Base-by-base conservation (phyloP, 352 stramenopile species). In the Phytophthora chlamydospora region DNA sequence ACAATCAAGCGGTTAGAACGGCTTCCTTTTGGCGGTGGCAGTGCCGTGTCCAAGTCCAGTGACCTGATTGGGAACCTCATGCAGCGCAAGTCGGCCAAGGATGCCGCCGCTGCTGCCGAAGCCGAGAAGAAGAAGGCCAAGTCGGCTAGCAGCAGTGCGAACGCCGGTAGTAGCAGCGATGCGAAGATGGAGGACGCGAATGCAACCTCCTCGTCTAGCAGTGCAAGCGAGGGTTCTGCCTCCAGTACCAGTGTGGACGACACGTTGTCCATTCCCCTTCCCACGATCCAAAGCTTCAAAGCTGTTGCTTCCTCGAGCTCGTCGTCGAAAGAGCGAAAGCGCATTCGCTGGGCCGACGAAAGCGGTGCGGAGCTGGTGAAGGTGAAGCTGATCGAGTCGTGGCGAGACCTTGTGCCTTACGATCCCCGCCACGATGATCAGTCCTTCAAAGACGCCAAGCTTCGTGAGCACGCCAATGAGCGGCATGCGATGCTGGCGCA, bases 311-410 rank as follows among this genome's bases (percentile, higher is more conserved):
- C 62, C n/a, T 66, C 71, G 8, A 75, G 51, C 40, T 62, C 62
- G 6, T 69, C 67, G 4, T 54, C 68, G 27, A 75, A 73, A 42
- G 65, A 74, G 39, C 46, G 69, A 42, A 90, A 89, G 50, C 76
- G 80, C 43, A 95, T 95, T 62, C 83, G 81, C 29, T 95, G 86
- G 86, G 86, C 86, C 0, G 86, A 95, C 53, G 79, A 95, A 60
- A 77, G 69, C 27, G 86, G 86, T 43, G 68, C 81, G 36, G 86
- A 93, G 10, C 76, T 95, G 7, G 77, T 90, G 21, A 87, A 91
- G 63, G 59, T 95, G 55, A 89, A 93, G 58, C 57, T 93, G 13
- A 95, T 95, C 35, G 86, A 95, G 60, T 95, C 86, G 16, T 95
- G 86, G 86, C 76, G 86, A 16, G 86, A 95, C 42, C 73, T 89